These are phyloP conservation scores for Mycena rebaudengoi DNA, from an alignment of 768 basidiomycete genomes.

Conservation along the genomic window DNA sequence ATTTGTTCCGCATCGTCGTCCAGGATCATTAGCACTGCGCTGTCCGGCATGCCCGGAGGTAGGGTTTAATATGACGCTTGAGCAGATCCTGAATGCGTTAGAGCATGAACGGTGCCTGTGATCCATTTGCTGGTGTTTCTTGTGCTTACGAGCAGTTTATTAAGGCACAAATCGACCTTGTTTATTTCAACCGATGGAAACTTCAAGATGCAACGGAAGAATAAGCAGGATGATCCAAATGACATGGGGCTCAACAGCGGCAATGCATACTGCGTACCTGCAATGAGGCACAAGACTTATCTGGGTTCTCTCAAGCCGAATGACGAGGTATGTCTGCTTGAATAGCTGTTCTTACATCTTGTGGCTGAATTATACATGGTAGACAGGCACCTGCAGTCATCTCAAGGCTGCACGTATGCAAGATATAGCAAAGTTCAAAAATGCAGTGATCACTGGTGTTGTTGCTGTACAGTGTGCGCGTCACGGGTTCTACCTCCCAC, in stretches of 20 bases:
- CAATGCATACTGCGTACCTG: too few species aligned
- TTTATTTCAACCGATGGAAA: not conserved
- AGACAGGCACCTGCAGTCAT: conserved; percentile 5
- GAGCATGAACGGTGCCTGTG: not conserved
- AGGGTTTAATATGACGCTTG: conserved; percentile 1
- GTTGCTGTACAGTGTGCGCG: conserved; percentile 17
- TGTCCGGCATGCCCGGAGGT: conserved; percentile 21
- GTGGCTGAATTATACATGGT: too few species aligned
- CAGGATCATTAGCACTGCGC: not conserved
- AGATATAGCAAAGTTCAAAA: conserved; percentile 15
- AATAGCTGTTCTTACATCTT: too few species aligned
- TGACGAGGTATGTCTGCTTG: too few species aligned
- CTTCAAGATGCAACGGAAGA: conserved; percentile 6
- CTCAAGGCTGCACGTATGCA: conserved; percentile 12
- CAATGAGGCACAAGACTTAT: too few species aligned
- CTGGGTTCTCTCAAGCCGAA: too few species aligned
- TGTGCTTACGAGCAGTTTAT: not conserved
- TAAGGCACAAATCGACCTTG: not conserved
- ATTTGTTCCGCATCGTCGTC: not conserved
- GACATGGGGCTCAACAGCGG: conserved; percentile 2
- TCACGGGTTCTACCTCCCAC: not conserved
- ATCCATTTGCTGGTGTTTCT: not conserved
- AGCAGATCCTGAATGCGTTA: not conserved
- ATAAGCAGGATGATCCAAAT: conserved; percentile 2
- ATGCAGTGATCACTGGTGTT: not conserved